Conservation (phyloP, 1,284 basidiomycete species). For the Irpex sp. region DNA sequence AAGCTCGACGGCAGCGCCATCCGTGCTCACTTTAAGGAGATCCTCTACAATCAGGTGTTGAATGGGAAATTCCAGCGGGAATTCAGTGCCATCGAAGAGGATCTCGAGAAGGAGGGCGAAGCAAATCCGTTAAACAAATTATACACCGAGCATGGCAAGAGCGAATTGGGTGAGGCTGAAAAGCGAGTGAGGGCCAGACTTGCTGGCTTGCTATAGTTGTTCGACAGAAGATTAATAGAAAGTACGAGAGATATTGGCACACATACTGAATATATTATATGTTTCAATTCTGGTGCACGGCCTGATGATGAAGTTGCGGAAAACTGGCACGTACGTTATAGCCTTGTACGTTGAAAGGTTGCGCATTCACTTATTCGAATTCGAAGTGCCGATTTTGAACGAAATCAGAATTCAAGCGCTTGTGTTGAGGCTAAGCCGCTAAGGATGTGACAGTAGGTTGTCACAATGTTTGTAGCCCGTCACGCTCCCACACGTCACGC, state of each 20-base stretch:
- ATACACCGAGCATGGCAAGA: conserved; percentile 48
- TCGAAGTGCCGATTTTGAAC: too few species aligned
- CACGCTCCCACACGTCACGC: neutral
- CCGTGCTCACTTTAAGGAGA: conserved; percentile 53
- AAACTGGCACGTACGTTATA: too few species aligned
- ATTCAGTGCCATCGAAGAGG: conserved; percentile 53
- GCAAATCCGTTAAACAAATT: conserved; percentile 54
- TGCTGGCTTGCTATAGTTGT: conserved; percentile 35
- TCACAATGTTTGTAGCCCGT: neutral
- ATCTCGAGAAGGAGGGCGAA: conserved; percentile 55
- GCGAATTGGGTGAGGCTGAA: conserved; percentile 56
- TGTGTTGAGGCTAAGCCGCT: too few species aligned
- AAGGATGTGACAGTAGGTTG: too few species aligned
- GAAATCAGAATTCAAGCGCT: too few species aligned
- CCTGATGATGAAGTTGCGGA: too few species aligned
- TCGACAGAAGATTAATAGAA: too few species aligned
- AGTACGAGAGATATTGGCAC: too few species aligned
- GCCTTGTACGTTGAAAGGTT: too few species aligned
- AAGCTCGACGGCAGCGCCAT: conserved; percentile 47
- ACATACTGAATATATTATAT: too few species aligned
- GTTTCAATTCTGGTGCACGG: too few species aligned
- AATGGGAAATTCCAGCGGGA: conserved; percentile 58
- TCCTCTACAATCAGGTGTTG: conserved; percentile 57
- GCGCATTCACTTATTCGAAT: too few species aligned
- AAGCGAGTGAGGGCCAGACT: conserved; percentile 51